These are phyloP conservation scores for Hypoxylon lienhwacheense DNA, from an alignment of 495 filamentous ascomycete genomes.

Conservation along the genomic window DNA sequence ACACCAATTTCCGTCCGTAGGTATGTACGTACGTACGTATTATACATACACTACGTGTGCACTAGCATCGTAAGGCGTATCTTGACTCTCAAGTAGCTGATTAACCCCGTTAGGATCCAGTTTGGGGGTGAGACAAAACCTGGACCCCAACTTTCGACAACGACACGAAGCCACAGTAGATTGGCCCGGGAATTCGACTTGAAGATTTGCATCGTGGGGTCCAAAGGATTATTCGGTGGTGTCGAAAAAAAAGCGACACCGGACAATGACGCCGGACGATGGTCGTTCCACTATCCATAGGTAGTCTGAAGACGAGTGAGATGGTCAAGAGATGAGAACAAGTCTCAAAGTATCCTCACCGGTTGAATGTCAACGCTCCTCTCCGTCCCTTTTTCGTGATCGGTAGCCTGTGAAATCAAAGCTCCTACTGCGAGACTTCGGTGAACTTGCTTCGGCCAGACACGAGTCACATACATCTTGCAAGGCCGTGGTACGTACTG, in stretches of 20 bases:
- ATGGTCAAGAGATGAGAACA: constrained; percentile 1
- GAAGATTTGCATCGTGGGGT: constrained; percentile 31
- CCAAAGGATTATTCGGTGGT: constrained; percentile 23
- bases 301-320: too few species aligned
- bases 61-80: constrained; percentile 13
- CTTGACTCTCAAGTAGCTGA: not conserved
- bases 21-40: too few species aligned
- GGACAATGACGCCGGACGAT: constrained; percentile 14
- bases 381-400: not conserved
- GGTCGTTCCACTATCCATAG: constrained; percentile 24
- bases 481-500: too few species aligned
- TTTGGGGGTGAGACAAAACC: constrained; percentile 25
- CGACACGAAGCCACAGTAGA: constrained; percentile 32
- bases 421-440: constrained; percentile 11
- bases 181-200: constrained; percentile 26
- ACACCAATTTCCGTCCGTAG: too few species aligned
- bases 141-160: constrained; percentile 33
- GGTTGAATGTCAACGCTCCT: not conserved
- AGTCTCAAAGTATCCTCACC: constrained; percentile 4
- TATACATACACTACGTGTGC: constrained; percentile 16
- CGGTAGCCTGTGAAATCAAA: constrained; percentile 4
- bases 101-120: constrained; percentile 20
- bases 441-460: constrained; percentile 11
- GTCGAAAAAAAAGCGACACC: constrained; percentile 1
- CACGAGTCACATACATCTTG: too few species aligned